A percentile compares a stretch with the other conserved stretches of the same genome.
These are phyloP conservation scores for Suillus placidus DNA, from an alignment of 768 basidiomycete genomes.

Conservation along the genomic window DNA sequence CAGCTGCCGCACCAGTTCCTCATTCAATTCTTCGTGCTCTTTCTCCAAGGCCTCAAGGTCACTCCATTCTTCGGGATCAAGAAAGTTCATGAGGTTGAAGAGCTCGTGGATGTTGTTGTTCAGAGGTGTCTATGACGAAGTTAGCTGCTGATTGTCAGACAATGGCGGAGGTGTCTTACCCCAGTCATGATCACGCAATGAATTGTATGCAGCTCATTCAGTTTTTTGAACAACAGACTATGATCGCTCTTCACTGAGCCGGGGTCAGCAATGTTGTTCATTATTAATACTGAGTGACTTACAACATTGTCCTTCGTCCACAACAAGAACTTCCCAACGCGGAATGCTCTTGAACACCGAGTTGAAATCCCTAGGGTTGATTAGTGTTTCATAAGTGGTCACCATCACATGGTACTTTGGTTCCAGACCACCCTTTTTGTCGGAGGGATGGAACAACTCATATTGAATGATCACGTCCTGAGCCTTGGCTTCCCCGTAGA, in stretches of 20 bases:
- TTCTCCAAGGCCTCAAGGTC: conserved; percentile 75
- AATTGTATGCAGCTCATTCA: conserved; percentile 75
- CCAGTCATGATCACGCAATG: conserved; percentile 93
- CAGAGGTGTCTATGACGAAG: conserved; percentile 69
- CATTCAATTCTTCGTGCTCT: conserved; percentile 75
- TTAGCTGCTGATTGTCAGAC: background rate
- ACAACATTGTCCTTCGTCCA: conserved; percentile 94
- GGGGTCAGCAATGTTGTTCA: conserved; percentile 14
- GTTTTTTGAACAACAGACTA: conserved; percentile 77
- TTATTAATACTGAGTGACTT: conserved; percentile 35
- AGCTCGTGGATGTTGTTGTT: conserved; percentile 98
- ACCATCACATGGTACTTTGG: conserved; percentile 88
- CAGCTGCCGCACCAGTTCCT: conserved; percentile 78
- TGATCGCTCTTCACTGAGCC: conserved; percentile 78
- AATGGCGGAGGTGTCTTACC: conserved; percentile 39
- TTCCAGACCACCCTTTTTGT: conserved; percentile 44
- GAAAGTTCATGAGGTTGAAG: conserved; percentile 96
- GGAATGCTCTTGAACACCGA: conserved; percentile 79
- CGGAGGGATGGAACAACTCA: conserved; percentile 70
- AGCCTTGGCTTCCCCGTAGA: conserved; percentile 77
- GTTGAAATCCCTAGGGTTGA: conserved; percentile 66
- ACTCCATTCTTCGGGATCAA: conserved; percentile 75
- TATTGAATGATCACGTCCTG: conserved; percentile 80
- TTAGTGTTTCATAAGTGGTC: conserved; percentile 90
- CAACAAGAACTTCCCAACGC: conserved; percentile 90